A percentile compares a stretch with the other conserved stretches of the same genome.
These are phyloP conservation scores for Leccinum sublutescens DNA, from an alignment of 768 basidiomycete species.

Conservation along the genomic window DNA sequence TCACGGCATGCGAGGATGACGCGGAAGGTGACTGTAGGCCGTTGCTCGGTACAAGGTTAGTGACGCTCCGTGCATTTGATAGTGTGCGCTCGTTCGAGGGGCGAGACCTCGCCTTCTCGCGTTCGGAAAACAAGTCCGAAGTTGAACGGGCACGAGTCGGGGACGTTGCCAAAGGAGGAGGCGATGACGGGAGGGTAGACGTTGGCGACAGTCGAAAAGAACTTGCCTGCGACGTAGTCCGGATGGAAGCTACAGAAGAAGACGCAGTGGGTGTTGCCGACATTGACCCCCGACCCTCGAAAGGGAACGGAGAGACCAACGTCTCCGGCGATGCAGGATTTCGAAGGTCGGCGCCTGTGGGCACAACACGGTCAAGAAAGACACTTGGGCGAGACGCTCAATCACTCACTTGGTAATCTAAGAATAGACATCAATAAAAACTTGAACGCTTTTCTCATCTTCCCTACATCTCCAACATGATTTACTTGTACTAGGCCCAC, in stretches of 20 bases:
- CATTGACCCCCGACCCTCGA: conserved; percentile 50
- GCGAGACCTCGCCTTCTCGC: conserved; percentile 37
- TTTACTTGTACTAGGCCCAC: conserved; percentile 79
- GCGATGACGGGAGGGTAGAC: conserved; percentile 36
- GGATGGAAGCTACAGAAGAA: conserved; percentile 37
- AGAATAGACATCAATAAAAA: conserved; percentile 70
- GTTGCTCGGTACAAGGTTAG: conserved; percentile 23
- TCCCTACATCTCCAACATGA: conserved; percentile 53
- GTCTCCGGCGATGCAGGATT: conserved; percentile 75
- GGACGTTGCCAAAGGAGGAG: conserved; percentile 42
- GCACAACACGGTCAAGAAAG: conserved; percentile 18
- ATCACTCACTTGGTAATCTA: conserved; percentile 40
- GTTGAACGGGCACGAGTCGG: conserved; percentile 56
- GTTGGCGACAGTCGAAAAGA: conserved; percentile 32
- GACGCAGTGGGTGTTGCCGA: conserved; percentile 54
- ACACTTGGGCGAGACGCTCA: neutral
- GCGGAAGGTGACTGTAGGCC: conserved; percentile 20
- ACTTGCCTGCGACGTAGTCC: conserved; percentile 30
- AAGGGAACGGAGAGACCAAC: conserved; percentile 48
- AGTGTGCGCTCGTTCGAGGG: conserved; percentile 28
- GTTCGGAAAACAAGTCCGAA: conserved; percentile 47
- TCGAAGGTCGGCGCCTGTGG: conserved; percentile 44
- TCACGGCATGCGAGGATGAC: conserved; percentile 12
- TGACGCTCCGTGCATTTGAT: conserved; percentile 30
- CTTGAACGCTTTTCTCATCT: conserved; percentile 72